Conservation (phyloP, 2,329 filamentous ascomycete species). For the Colletotrichum plurivorum region DNA sequence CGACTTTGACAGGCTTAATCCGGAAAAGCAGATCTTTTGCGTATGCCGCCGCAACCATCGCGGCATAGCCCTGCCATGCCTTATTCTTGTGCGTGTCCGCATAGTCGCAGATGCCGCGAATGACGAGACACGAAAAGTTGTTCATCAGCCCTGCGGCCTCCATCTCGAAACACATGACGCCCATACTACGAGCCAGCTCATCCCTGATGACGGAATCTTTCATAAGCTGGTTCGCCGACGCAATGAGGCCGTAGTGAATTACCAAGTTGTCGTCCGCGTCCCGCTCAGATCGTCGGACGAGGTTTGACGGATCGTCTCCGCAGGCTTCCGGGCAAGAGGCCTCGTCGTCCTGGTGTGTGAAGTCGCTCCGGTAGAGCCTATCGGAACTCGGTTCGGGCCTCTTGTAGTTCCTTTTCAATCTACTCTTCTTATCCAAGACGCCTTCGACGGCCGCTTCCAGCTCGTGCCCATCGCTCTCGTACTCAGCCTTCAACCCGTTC, state of each 20-base stretch:
- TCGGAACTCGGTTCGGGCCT: background rate
- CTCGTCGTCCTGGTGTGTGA: too few species aligned
- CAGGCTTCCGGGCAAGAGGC: too few species aligned
- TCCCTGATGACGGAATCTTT: conserved; percentile 51
- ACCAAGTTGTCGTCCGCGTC: background rate
- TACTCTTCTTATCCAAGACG: background rate
- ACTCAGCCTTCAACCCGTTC: background rate
- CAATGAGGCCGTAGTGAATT: conserved; percentile 45
- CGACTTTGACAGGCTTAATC: background rate
- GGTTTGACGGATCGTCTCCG: background rate
- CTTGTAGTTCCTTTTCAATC: background rate
- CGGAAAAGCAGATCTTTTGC: conserved; percentile 24
- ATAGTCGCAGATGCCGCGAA: conserved; percentile 58
- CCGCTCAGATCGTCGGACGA: background rate
- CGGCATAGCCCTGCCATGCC: conserved; percentile 54
- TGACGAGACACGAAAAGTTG: conserved; percentile 51
- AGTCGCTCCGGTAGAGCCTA: background rate
- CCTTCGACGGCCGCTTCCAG: background rate
- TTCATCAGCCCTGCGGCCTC: conserved; percentile 48
- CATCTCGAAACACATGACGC: conserved; percentile 48
- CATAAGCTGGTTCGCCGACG: conserved; percentile 53
- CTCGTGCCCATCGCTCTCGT: background rate
- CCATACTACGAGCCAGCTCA: conserved; percentile 35
- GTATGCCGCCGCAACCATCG: conserved; percentile 50
- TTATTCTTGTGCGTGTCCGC: conserved; percentile 56